Conservation (phyloP, 2,329 filamentous ascomycete species). For the Coleophoma cylindrospora region DNA sequence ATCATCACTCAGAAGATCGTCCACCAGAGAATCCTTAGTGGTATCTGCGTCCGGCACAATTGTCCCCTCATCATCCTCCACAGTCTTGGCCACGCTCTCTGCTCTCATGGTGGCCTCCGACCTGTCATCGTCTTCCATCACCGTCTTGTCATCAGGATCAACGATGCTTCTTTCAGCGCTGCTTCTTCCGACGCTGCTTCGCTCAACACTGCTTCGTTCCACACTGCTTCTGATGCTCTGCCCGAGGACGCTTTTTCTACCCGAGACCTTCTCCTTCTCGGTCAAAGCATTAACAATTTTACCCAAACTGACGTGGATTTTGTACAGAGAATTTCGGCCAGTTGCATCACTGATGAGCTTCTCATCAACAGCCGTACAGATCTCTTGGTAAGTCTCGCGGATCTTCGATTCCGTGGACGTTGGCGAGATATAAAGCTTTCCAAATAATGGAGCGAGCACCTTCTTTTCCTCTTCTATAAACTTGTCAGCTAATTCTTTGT, state of each 20-base stretch:
- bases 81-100: slow-evolving; percentile 25
- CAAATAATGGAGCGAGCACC: slow-evolving; percentile 68
- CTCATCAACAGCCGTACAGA: slow-evolving; percentile 58
- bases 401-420: slow-evolving; percentile 55
- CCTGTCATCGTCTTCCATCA: slow-evolving; percentile 32
- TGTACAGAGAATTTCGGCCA: slow-evolving; percentile 60
- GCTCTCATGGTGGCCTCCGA: slow-evolving; percentile 11
- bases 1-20: slow-evolving; percentile 24
- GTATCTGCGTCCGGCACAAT: slow-evolving; percentile 6
- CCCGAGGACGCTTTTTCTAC: slow-evolving; percentile 7
- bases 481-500: too few relatives aligned
- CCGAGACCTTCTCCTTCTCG: slow-evolving; percentile 25
- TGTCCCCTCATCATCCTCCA: slow-evolving; percentile 28
- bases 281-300: slow-evolving; percentile 61
- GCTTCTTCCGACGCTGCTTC: slow-evolving; percentile 4
- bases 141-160: slow-evolving; percentile 30
- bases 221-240: slow-evolving; percentile 23
- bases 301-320: slow-evolving; percentile 61
- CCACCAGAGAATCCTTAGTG: slow-evolving; percentile 18
- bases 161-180: slow-evolving; percentile 28
- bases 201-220: not conserved
- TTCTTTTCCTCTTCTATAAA: slow-evolving; percentile 78
- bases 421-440: slow-evolving; percentile 75
- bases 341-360: slow-evolving; percentile 55
- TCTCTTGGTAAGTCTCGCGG: slow-evolving; percentile 50